A percentile compares a stretch with the other conserved stretches of the same genome.
Evolutionary conservation across 2,329 filamentous ascomycete genomes (phyloP).

Genomic region (Lizonia empirigonia): DNA sequence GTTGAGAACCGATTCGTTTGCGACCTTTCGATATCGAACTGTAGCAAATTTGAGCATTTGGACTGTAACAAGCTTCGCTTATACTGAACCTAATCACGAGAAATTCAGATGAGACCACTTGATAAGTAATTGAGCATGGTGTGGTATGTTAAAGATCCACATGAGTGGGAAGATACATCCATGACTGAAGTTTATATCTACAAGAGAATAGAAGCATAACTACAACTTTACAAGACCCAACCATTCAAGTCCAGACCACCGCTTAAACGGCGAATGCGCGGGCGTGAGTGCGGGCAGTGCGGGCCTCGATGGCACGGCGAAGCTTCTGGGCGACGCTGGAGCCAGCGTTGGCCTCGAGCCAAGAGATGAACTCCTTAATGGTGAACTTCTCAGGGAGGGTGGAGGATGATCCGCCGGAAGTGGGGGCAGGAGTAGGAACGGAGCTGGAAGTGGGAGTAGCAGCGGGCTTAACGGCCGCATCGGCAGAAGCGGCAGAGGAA

Average conservation of each 20-base stretch:
- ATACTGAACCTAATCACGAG: no score
- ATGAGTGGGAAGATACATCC: conserved; percentile 23
- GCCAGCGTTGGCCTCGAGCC: conserved; percentile 38
- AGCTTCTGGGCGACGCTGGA: conserved; percentile 29
- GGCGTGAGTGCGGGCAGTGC: conserved; percentile 32
- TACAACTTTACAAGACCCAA: conserved; percentile 2
- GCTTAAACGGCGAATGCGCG: conserved; percentile 36
- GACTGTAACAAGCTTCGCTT: no score
- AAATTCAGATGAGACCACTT: no score
- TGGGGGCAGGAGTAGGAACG: conserved; percentile 9
- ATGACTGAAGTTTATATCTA: conserved; percentile 38
- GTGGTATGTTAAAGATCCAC: neutral
- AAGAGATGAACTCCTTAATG: conserved; percentile 41
- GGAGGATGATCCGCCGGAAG: conserved; percentile 22
- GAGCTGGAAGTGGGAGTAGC: conserved; percentile 18
- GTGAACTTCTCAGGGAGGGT: conserved; percentile 40
- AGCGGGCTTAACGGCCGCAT: conserved; percentile 11
- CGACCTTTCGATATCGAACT: no score
- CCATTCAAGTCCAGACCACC: neutral
- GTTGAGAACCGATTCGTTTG: no score
- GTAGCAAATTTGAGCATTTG: no score
- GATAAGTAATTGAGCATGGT: neutral
- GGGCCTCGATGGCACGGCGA: conserved; percentile 31
- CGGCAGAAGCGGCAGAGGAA: conserved; percentile 20
- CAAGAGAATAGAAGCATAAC: conserved; percentile 33